Evolutionary conservation across 139 green algal genomes (phyloP), one percentile per base, ranked within the genome.

Genomic region (Tetratostichococcus sp.): DNA sequence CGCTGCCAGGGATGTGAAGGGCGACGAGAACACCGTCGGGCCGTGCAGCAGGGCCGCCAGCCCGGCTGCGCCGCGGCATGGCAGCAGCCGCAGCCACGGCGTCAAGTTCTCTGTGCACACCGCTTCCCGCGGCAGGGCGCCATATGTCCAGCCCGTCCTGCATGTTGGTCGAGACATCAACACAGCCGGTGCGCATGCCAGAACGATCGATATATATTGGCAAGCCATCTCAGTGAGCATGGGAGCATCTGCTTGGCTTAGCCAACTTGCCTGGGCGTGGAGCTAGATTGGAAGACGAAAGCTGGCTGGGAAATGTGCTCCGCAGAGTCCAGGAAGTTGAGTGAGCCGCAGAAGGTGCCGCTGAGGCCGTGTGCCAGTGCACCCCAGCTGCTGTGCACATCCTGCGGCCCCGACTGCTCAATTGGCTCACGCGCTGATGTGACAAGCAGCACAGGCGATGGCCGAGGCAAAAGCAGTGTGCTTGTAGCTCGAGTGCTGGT

Each of bases 51-150:
- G 77, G 16, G 79, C 70, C 3, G 79, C 83, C 35, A 94, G 62
- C 0, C 90, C 90, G 4, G 86, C 86, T 16, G 72, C 65, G 65
- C 82, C 83, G 1, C 87, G 79, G 78, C 94, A 98, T 2, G 94
- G 94, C 73, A 97, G 85, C 69, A 98, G 86, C 80, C 92, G 92
- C 30, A 94, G 79, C 94, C 94, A 98, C 0, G 93, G 90, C 11
- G 88, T 93, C 21, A 98, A 80, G 73, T 97, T 98, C 81, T 98
- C 94, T 0, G 87, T 91, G 85, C 94, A 98, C 0, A 93, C 82
- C 14, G 85, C 81, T 80, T 98, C 94, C 17, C 81, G 76, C 0
- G 91, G 87, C 43, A 97, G 73, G 30, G 74, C 59, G 6, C 82
- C 93, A 67, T 89, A 89, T 32, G 39, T 70, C 68, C 73, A 57